Percentiles rank a stretch among this genome's conserved stretches.
Evolutionary conservation across 2,329 filamentous ascomycete species (phyloP).

Genomic region (Helotiales sp.): DNA sequence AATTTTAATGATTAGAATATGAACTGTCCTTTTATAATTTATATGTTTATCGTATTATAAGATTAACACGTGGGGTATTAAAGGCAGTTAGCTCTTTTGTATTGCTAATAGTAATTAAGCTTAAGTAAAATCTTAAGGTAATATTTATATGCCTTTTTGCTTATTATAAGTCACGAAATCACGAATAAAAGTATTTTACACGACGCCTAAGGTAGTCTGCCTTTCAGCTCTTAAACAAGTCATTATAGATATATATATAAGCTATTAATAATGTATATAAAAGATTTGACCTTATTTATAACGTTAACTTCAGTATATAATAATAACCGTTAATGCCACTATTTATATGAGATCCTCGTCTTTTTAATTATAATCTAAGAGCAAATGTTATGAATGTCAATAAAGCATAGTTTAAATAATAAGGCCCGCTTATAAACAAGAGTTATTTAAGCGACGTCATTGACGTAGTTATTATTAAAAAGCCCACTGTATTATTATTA

Average conservation of each 20-base stretch:
- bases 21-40: neutral
- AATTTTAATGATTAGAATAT: neutral
- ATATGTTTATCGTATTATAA: neutral
- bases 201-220: too few relatives aligned
- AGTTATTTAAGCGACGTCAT: constrained; percentile 14
- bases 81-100: neutral
- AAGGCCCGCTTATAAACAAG: neutral
- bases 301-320: constrained; percentile 10
- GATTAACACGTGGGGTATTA: neutral
- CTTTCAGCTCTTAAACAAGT: too few relatives aligned
- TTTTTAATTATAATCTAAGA: constrained; percentile 12
- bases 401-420: neutral
- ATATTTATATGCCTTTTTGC: neutral
- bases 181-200: neutral
- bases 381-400: constrained; percentile 7
- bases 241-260: too few relatives aligned
- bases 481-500: constrained; percentile 9
- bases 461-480: constrained; percentile 13
- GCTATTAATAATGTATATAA: neutral
- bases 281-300: constrained; percentile 6
- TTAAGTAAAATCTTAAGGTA: neutral
- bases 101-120: neutral
- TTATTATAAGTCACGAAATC: neutral
- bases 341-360: constrained; percentile 10
- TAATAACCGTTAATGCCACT: constrained; percentile 8